Percentiles rank a stretch among this genome's conserved stretches.
phyloP scores from a whole-genome alignment of 129 eudicot genomes.

The Artemisia annua region DNA sequence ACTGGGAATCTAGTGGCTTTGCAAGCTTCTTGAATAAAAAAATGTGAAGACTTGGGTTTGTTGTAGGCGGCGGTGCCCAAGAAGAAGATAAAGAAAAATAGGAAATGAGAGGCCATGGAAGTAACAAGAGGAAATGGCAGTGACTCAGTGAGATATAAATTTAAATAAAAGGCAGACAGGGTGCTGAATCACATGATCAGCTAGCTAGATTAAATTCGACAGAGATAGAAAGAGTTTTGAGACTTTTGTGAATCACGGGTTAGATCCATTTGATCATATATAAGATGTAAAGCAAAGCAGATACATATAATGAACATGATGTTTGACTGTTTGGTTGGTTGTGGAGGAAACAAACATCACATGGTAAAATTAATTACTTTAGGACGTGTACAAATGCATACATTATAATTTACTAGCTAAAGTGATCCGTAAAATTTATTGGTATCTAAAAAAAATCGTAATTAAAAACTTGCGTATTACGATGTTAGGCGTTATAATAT shows the following conservation, averaged over 20 bases:
- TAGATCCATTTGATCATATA: neutral
- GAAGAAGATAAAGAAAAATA: constrained; percentile 25
- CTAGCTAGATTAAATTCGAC: too few relatives aligned
- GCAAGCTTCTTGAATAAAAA: constrained; percentile 37
- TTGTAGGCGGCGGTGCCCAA: constrained; percentile 18
- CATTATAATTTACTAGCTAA: neutral
- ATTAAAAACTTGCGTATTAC: too few relatives aligned
- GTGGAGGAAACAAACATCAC: constrained; percentile 15
- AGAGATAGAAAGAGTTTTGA: constrained; percentile 1
- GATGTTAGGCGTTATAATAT: too few relatives aligned
- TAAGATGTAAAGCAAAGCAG: neutral
- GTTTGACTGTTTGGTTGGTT: constrained; percentile 3
- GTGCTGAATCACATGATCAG: too few relatives aligned
- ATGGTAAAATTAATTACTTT: constrained; percentile 5
- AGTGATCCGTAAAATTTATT: too few relatives aligned
- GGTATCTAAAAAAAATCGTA: too few relatives aligned
- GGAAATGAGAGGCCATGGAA: constrained; percentile 13
- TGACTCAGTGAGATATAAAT: too few relatives aligned
- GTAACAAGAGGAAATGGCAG: neutral
- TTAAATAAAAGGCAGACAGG: too few relatives aligned
- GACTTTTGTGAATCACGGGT: constrained; percentile 10
- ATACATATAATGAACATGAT: constrained; percentile 1
- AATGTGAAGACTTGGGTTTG: neutral
- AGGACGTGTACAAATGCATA: neutral
- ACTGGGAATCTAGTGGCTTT: constrained; percentile 51